Base-by-base conservation (phyloP, 2,329 filamentous ascomycete species). In the Mycocentrospora acerina region DNA sequence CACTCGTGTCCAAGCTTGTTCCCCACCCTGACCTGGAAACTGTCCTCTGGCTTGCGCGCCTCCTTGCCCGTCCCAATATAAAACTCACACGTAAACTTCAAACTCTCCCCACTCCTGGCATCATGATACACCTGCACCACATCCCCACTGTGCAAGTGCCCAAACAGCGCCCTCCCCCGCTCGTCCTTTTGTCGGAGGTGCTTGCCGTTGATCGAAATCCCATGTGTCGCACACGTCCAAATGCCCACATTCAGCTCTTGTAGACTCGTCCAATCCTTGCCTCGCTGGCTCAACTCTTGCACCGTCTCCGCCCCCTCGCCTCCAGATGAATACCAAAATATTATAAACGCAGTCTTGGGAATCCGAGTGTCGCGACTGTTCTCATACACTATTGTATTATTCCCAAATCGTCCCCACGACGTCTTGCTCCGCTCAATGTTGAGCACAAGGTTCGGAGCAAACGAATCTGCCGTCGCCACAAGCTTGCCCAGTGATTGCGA, bases 261-360 rank as follows among this genome's bases (percentile, higher is more conserved):
- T 1, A 80, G 55, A 12, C 66, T 67, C 8, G 71, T 74, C 71
- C 75, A 82, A 40, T 77, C 74, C 58, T 78, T 80, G 35, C 77
- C 67, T 34, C 63, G 51, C 29, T 66, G 61, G 1, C 60, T 62
- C 7, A 66, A 35, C 8, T 66, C 77, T 24, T 62, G 47, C 2
- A 72, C 72, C 35, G 74, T 74, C 40, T 88, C 84, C 41, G 84
- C 83, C 9, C 79, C 80, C 1, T 82, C 77, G 38, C 80, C 82
- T 77, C 85, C 89, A 19, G 93, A 80, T 5, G 55, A 61, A 36
- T 60, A 64, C 46, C 57, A 66, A 24, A 88, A 74, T 25, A 96
- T 72, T 55, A 87, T 85, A 53, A 95, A 81, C 1, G 88, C 89
- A 47, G 84, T 83, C 60, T 91, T 91, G 1, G 90, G 88, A 24